Percentiles rank a stretch among this genome's conserved stretches.
These are phyloP conservation scores for Alloascoidea hylecoeti DNA, from an alignment of 805 yeast genomes.

Conservation along the genomic window DNA sequence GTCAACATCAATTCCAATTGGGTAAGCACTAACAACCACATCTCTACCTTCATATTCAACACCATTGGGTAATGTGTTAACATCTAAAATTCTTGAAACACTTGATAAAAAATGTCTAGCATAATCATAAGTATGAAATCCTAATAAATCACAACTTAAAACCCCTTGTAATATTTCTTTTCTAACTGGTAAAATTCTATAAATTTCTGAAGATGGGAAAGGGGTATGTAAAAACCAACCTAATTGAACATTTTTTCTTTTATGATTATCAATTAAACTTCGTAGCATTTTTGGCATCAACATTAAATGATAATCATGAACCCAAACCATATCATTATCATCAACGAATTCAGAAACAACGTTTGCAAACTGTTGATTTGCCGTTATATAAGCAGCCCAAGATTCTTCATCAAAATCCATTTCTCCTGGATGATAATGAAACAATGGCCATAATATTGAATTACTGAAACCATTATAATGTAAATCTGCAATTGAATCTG, in stretches of 20 bases:
- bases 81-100: constrained; percentile 56
- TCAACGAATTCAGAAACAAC: constrained; percentile 44
- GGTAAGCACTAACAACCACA: constrained; percentile 71
- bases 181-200: constrained; percentile 77
- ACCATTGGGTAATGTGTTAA: constrained; percentile 66
- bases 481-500: constrained; percentile 65
- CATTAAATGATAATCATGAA: constrained; percentile 81
- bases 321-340: constrained; percentile 75
- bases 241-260: constrained; percentile 38
- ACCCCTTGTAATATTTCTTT: constrained; percentile 70
- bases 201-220: constrained; percentile 77
- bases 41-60: constrained; percentile 49
- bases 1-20: constrained; percentile 80
- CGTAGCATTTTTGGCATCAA: constrained; percentile 62
- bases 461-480: constrained; percentile 79
- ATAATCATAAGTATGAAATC: constrained; percentile 80
- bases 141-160: constrained; percentile 67
- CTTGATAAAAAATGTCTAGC: constrained; percentile 73
- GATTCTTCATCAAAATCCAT: constrained; percentile 80
- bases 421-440: constrained; percentile 85
- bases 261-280: too few relatives aligned
- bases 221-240: constrained; percentile 84
- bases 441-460: constrained; percentile 75
- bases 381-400: constrained; percentile 81
- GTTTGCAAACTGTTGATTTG: constrained; percentile 53